Evolutionary conservation across 768 basidiomycete genomes (phyloP).

Genomic region (Trametes coccinea): DNA sequence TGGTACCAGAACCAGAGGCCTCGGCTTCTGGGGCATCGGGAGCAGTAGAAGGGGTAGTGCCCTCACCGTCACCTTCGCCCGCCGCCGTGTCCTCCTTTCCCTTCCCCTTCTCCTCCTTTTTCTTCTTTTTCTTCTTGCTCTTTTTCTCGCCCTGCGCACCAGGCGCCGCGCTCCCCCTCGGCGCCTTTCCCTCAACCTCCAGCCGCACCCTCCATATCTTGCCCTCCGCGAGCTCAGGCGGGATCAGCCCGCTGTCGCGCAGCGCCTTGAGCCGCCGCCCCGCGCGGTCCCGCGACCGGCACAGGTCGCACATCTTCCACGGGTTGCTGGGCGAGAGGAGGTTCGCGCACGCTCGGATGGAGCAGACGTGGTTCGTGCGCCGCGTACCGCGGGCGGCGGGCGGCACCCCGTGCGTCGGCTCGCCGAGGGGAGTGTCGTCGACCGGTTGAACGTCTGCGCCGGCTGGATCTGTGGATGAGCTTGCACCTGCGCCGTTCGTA

Average conservation of each 20-base stretch:
- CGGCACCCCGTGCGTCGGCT: slow-evolving; percentile 25
- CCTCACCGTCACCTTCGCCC: not conserved
- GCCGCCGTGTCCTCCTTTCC: slow-evolving; percentile 1
- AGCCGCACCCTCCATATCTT: slow-evolving; percentile 8
- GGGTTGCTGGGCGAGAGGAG: slow-evolving; percentile 43
- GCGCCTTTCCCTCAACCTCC: slow-evolving; percentile 8
- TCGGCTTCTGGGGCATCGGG: too few relatives aligned
- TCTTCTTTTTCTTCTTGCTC: slow-evolving; percentile 10
- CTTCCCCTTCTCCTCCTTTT: slow-evolving; percentile 7
- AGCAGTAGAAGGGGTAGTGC: not conserved
- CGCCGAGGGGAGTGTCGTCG: slow-evolving; percentile 13
- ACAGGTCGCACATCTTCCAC: slow-evolving; percentile 52
- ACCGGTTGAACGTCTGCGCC: not conserved
- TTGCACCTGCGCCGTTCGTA: not conserved
- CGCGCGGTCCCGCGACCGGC: slow-evolving; percentile 40
- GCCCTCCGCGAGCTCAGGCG: slow-evolving; percentile 15
- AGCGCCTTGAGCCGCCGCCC: slow-evolving; percentile 33
- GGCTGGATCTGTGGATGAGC: not conserved
- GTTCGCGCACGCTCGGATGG: slow-evolving; percentile 44
- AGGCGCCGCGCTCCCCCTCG: not conserved
- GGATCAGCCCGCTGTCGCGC: slow-evolving; percentile 29
- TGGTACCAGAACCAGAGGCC: not conserved
- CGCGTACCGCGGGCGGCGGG: slow-evolving; percentile 34
- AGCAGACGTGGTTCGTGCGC: slow-evolving; percentile 41
- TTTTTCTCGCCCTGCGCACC: not conserved